These are phyloP conservation scores for Olyra latifolia DNA, from an alignment of 176 grass and related monocot genomes.

Conservation along the genomic window DNA sequence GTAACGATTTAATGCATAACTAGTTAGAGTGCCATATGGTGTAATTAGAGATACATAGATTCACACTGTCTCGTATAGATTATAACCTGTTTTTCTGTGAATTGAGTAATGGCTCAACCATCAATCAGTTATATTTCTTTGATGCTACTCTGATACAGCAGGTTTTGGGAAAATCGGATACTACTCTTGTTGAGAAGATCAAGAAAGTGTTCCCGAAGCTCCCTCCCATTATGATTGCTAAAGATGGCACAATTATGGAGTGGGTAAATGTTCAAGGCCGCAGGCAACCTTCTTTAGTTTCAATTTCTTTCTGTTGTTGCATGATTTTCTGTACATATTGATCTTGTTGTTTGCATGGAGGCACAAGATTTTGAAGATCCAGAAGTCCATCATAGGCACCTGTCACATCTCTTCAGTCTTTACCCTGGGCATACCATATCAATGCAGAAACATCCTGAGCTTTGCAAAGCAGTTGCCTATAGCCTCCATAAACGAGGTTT, in stretches of 20 bases:
- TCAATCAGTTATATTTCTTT: neutral
- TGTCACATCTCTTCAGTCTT: constrained; percentile 91
- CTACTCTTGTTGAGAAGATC: constrained; percentile 53
- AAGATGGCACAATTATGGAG: constrained; percentile 78
- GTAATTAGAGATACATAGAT: neutral
- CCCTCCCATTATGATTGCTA: constrained; percentile 53
- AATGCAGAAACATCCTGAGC: constrained; percentile 51
- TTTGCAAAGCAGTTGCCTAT: constrained; percentile 73
- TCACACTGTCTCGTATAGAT: neutral
- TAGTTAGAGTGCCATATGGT: neutral
- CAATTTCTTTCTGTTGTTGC: neutral
- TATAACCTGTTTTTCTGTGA: neutral
- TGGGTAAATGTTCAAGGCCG: constrained; percentile 53
- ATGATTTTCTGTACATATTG: constrained; percentile 16
- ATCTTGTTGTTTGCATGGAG: constrained; percentile 38
- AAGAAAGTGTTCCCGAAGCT: constrained; percentile 54
- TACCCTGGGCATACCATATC: constrained; percentile 90
- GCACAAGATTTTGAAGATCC: constrained; percentile 76
- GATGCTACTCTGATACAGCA: constrained; percentile 17
- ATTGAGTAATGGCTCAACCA: neutral
- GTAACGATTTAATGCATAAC: constrained; percentile 28
- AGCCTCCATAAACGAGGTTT: constrained; percentile 92
- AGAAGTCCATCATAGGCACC: constrained; percentile 72
- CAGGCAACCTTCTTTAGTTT: neutral
- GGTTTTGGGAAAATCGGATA: constrained; percentile 67